Evolutionary conservation across 495 filamentous ascomycete genomes (phyloP).

Genomic region (Aspergillus cristatus): DNA sequence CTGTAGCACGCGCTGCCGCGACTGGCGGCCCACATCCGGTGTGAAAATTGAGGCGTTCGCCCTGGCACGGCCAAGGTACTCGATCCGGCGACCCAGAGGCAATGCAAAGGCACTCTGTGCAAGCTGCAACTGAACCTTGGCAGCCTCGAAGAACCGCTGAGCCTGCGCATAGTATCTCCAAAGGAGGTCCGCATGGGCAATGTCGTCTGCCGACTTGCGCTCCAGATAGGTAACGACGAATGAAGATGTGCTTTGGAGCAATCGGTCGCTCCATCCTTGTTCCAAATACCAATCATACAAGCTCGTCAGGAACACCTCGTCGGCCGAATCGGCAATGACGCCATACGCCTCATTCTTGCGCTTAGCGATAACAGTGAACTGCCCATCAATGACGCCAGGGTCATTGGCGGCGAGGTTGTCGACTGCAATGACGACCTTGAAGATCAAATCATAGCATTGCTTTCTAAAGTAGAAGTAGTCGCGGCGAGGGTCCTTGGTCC

Average conservation of each 20-base stretch:
- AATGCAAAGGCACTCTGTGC: conserved; percentile 73
- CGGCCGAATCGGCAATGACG: conserved; percentile 72
- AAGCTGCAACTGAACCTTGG: conserved; percentile 72
- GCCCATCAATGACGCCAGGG: conserved; percentile 68
- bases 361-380: conserved; percentile 60
- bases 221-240: conserved; percentile 83
- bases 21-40: conserved; percentile 59
- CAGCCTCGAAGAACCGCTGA: conserved; percentile 72
- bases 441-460: conserved; percentile 74
- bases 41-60: conserved; percentile 75
- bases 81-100: conserved; percentile 67
- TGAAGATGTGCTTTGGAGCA: conserved; percentile 72
- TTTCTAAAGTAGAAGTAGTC: conserved; percentile 60
- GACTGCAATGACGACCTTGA: conserved; percentile 63
- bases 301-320: conserved; percentile 88
- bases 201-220: conserved; percentile 55
- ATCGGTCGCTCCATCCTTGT: conserved; percentile 70
- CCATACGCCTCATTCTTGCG: conserved; percentile 79
- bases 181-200: conserved; percentile 78
- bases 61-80: conserved; percentile 79
- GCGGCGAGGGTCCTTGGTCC: conserved; percentile 53
- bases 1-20: conserved; percentile 68
- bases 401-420: conserved; percentile 57
- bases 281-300: conserved; percentile 95
- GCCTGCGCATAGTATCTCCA: conserved; percentile 82